A percentile compares a stretch with the other conserved stretches of the same genome.
phyloP scores from a whole-genome alignment of 23 red algal species.

The Gracilariopsis chorda region DNA sequence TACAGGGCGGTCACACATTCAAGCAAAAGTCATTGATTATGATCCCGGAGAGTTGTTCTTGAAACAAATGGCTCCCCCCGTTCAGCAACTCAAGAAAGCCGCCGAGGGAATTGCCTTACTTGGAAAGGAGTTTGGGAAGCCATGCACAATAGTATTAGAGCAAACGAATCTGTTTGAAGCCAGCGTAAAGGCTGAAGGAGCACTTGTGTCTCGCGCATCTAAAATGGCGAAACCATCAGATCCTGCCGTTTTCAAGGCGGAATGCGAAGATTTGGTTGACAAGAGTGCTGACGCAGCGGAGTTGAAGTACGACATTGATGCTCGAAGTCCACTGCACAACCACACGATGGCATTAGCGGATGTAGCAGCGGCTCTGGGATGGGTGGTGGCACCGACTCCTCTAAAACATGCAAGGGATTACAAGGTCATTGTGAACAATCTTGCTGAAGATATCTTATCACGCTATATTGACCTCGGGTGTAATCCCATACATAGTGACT shows the following conservation, averaged over 20 bases:
- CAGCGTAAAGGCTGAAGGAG: slow-evolving; percentile 46
- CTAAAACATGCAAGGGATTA: slow-evolving; percentile 79
- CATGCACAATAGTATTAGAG: slow-evolving; percentile 11
- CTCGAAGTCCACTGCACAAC: slow-evolving; percentile 27
- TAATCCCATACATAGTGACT: slow-evolving; percentile 74
- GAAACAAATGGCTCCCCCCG: not conserved
- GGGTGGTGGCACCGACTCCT: slow-evolving; percentile 74
- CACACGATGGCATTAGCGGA: slow-evolving; percentile 68
- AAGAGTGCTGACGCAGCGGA: slow-evolving; percentile 60
- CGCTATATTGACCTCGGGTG: slow-evolving; percentile 84
- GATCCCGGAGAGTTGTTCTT: slow-evolving; percentile 57
- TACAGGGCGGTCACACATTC: slow-evolving; percentile 60
- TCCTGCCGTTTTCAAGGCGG: slow-evolving; percentile 28
- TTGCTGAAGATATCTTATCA: slow-evolving; percentile 67
- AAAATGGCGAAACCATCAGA: slow-evolving; percentile 68
- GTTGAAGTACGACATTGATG: slow-evolving; percentile 60
- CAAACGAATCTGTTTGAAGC: slow-evolving; percentile 49
- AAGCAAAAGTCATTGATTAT: slow-evolving; percentile 61
- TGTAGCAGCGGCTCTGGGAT: slow-evolving; percentile 62
- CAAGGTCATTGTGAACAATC: slow-evolving; percentile 60
- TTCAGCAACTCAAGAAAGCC: slow-evolving; percentile 40
- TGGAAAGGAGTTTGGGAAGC: slow-evolving; percentile 35
- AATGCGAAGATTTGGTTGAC: slow-evolving; percentile 54
- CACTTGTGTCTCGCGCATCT: slow-evolving; percentile 44
- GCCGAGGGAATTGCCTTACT: slow-evolving; percentile 24